Percentiles rank a stretch among this genome's conserved stretches.
Evolutionary conservation across 2,329 filamentous ascomycete species (phyloP).

Genomic region (Epichloe scottii): DNA sequence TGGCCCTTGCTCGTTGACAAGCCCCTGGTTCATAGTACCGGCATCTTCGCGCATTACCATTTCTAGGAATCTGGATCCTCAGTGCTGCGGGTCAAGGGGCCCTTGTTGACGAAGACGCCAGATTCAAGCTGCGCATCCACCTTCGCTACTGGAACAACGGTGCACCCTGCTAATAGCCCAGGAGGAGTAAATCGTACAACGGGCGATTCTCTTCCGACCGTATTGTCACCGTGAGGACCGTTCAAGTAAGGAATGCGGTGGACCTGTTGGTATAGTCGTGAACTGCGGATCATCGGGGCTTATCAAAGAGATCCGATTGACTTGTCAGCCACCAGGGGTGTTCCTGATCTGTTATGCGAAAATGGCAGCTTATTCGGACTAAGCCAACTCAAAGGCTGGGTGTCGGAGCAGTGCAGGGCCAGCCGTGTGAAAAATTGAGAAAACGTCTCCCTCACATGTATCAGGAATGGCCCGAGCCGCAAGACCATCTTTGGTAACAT

Average conservation of each 20-base stretch:
- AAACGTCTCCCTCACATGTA: neutral
- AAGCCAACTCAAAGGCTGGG: no score
- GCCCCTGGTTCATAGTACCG: neutral
- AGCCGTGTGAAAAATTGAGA: neutral
- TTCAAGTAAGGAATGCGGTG: no score
- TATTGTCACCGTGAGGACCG: no score
- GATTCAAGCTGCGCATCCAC: neutral
- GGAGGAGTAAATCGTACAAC: no score
- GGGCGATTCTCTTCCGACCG: no score
- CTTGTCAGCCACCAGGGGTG: no score
- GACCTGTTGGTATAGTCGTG: no score
- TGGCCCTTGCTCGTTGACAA: conserved; percentile 1
- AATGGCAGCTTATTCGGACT: no score
- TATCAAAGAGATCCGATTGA: no score
- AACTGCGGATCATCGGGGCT: no score
- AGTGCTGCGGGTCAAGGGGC: neutral
- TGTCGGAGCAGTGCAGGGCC: neutral
- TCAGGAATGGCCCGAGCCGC: neutral
- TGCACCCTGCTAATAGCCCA: no score
- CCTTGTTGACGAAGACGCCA: neutral
- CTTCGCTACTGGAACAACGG: neutral
- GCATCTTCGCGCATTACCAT: neutral
- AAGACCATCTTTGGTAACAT: neutral
- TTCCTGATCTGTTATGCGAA: no score
- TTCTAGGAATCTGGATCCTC: neutral